Conservation (phyloP, 2,329 filamentous ascomycete genomes). For the Fusarium caatingaense region DNA sequence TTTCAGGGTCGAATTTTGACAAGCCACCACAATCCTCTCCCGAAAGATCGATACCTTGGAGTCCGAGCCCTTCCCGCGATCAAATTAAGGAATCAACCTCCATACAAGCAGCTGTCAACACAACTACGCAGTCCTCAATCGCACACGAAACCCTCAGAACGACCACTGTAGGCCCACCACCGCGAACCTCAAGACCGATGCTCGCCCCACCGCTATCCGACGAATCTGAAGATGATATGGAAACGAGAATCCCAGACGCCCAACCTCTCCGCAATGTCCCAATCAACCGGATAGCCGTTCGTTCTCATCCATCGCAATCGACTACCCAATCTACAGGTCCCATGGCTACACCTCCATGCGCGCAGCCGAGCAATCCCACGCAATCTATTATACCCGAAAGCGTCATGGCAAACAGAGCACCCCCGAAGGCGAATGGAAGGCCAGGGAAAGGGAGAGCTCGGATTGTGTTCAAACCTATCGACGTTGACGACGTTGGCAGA, state of each 20-base stretch:
- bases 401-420: conserved; percentile 1
- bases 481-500: conserved; percentile 31
- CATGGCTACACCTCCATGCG: conserved; percentile 49
- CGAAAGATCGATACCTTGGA: conserved; percentile 37
- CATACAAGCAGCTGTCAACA: background rate
- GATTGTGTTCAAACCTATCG: conserved; percentile 42
- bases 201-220: conserved; percentile 29
- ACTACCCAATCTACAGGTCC: conserved; percentile 30
- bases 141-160: conserved; percentile 44
- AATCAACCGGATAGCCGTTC: conserved; percentile 45
- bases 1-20: background rate
- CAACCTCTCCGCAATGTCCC: conserved; percentile 30
- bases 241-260: conserved; percentile 50
- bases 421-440: background rate
- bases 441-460: conserved; percentile 36
- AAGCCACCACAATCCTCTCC: conserved; percentile 14
- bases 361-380: conserved; percentile 45
- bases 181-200: conserved; percentile 21
- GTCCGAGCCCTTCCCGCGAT: conserved; percentile 26
- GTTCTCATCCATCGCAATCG: conserved; percentile 24
- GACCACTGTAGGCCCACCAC: conserved; percentile 11
- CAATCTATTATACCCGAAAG: conserved; percentile 40
- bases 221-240: conserved; percentile 52
- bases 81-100: background rate
- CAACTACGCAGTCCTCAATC: conserved; percentile 36